Base-by-base conservation (phyloP, 768 basidiomycete genomes). In the Russula griseocarnosa region DNA sequence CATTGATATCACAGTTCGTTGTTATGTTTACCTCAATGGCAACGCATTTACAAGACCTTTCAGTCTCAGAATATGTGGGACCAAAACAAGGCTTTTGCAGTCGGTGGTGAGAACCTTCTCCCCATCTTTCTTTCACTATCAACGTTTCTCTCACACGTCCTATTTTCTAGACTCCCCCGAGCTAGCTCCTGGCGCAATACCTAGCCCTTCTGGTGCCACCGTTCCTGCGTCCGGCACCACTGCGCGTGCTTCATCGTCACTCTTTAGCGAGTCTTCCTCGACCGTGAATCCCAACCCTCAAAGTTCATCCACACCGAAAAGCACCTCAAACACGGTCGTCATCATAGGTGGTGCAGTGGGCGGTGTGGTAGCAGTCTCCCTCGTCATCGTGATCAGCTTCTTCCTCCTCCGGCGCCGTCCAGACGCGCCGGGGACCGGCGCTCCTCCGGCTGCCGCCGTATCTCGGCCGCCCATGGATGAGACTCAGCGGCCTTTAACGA, bases 1-100 rank as follows among this genome's bases (percentile, higher is more conserved):
- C 47, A 7, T 60, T 3, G 53, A 65, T 5, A 6, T 51, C 30
- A 60, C 54, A 24, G 63, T 65, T 32, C 26, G 63, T 55, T 36
- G 22, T 24, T 34, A 3, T 14, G 34, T 24, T 61, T 38, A n/a
- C 5, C 13, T 55, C 3, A 30, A 24, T 28, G 13, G 9, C n/a
- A n/a, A 5, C 20, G 5, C 18, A n/a, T 11, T 38, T 14, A 55
- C 46, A 10, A 14, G 14, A 18, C 16, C 36, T 28, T 16, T 9
- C 38, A 60, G 63, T 2, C 9, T 28, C 22, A n/a, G 16, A 28
- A 51, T 8, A 51, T 16, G 30, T 65, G 58, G 63, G 30, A 50
- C 42, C 1, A 11, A 20, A 55, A 20, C 18, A 8, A 28, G 38
- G 34, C 58, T 10, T 16, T 11, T 3, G 16, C 9, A 8, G 20